Evolutionary conservation across 2,329 filamentous ascomycete genomes (phyloP).

Genomic region (Whalleya microplaca): DNA sequence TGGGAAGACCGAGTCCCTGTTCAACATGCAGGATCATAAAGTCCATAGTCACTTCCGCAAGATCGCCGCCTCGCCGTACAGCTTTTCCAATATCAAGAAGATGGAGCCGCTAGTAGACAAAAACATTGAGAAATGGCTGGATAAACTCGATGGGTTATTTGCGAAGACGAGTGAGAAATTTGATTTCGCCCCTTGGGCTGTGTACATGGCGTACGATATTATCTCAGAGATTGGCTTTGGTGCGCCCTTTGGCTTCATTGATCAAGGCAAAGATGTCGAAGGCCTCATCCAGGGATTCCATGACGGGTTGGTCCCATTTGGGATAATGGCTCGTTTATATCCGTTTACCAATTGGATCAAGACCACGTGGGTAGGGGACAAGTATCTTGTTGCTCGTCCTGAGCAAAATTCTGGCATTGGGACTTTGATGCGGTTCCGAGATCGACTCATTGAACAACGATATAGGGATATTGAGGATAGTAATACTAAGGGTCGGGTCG

Average conservation of each 20-base stretch:
- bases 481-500: constrained; percentile 47
- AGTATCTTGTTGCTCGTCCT: constrained; percentile 56
- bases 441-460: constrained; percentile 54
- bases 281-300: constrained; percentile 59
- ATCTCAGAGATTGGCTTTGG: constrained; percentile 61
- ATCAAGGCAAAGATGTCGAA: constrained; percentile 54
- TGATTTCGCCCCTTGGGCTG: constrained; percentile 60
- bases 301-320: constrained; percentile 54
- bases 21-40: constrained; percentile 59
- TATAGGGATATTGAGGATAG: constrained; percentile 50
- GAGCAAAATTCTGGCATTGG: constrained; percentile 59
- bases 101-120: constrained; percentile 61
- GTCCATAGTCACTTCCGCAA: constrained; percentile 57
- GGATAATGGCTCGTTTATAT: constrained; percentile 54
- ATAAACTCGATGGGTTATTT: constrained; percentile 51
- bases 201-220: constrained; percentile 61
- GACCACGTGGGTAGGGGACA: constrained; percentile 49
- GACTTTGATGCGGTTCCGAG: constrained; percentile 60
- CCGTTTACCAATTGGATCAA: constrained; percentile 60
- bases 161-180: constrained; percentile 48
- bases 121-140: constrained; percentile 54
- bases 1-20: constrained; percentile 57
- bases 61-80: constrained; percentile 58
- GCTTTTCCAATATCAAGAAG: constrained; percentile 59
- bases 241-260: constrained; percentile 58